These are phyloP conservation scores for Neobulgaria alba DNA, from an alignment of 2,329 filamentous ascomycete species.

Conservation along the genomic window DNA sequence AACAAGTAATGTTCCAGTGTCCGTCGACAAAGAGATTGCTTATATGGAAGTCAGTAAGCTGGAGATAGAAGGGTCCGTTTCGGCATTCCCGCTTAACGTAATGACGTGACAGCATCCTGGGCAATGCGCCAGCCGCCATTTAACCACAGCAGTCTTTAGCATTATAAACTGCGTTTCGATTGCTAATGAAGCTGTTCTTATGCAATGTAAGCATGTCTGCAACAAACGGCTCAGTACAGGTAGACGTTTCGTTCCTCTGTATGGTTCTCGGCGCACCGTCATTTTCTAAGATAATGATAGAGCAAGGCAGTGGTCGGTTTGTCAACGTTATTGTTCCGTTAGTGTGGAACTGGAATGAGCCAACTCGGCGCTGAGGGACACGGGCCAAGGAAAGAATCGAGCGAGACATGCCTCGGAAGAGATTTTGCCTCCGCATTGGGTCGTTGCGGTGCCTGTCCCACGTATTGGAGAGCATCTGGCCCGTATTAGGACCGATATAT, in stretches of 20 bases:
- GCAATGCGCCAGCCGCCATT: slow-evolving; percentile 23
- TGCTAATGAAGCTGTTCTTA: slow-evolving; percentile 22
- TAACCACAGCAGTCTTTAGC: slow-evolving; percentile 22
- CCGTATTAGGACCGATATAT: slow-evolving; percentile 13
- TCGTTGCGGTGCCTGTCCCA: slow-evolving; percentile 18
- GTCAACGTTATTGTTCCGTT: slow-evolving; percentile 29
- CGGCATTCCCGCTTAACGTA: slow-evolving; percentile 22
- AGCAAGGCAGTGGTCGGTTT: slow-evolving; percentile 28
- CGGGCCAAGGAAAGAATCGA: slow-evolving; percentile 17
- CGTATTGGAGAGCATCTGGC: slow-evolving; percentile 25
- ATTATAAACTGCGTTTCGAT: slow-evolving; percentile 20
- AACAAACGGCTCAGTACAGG: slow-evolving; percentile 19
- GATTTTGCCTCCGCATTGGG: slow-evolving; percentile 18
- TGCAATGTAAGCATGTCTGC: slow-evolving; percentile 21
- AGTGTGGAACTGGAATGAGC: slow-evolving; percentile 21
- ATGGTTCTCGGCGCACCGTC: slow-evolving; percentile 28
- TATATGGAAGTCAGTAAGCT: slow-evolving; percentile 28
- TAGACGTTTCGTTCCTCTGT: slow-evolving; percentile 25
- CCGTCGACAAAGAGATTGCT: slow-evolving; percentile 32
- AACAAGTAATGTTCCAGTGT: slow-evolving; percentile 29
- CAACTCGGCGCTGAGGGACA: slow-evolving; percentile 17
- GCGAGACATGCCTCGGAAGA: slow-evolving; percentile 28
- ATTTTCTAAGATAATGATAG: slow-evolving; percentile 29
- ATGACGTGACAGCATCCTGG: slow-evolving; percentile 22
- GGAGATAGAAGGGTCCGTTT: slow-evolving; percentile 25